Conservation (phyloP, 768 basidiomycete species). For the Strobilomyces dryophilus region DNA sequence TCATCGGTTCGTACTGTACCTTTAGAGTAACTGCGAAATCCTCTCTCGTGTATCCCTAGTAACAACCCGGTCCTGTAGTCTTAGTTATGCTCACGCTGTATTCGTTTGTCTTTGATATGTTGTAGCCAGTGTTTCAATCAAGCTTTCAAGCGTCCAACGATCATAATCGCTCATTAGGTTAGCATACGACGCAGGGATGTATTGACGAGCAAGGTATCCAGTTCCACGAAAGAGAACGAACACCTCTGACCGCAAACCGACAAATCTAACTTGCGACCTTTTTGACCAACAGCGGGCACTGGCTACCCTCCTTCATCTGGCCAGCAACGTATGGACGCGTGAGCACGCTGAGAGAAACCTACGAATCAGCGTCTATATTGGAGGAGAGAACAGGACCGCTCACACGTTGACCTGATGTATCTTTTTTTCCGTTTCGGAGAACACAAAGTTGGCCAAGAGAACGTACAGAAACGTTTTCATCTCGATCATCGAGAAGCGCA, state of each 20-base stretch:
- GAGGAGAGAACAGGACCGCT: slow-evolving; percentile 19
- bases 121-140: background rate
- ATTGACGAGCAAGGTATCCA: background rate
- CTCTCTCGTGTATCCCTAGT: slow-evolving; percentile 24
- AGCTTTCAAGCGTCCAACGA: too few species aligned
- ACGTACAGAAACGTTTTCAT: slow-evolving; percentile 74
- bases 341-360: slow-evolving; percentile 42
- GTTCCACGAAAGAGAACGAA: background rate
- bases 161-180: too few species aligned
- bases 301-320: slow-evolving; percentile 53
- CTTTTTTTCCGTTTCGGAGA: slow-evolving; percentile 46
- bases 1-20: slow-evolving; percentile 9
- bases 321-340: slow-evolving; percentile 60
- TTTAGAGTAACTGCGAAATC: background rate
- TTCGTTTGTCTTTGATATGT: slow-evolving; percentile 11
- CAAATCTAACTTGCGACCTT: slow-evolving; percentile 18
- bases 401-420: slow-evolving; percentile 63
- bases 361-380: background rate
- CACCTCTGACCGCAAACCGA: background rate
- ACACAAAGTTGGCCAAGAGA: slow-evolving; percentile 64
- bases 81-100: slow-evolving; percentile 9
- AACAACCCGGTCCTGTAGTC: slow-evolving; percentile 12
- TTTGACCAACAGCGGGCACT: slow-evolving; percentile 55
- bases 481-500: slow-evolving; percentile 81
- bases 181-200: background rate